Conservation (phyloP, 2,329 filamentous ascomycete species). For the Nemania sp. region DNA sequence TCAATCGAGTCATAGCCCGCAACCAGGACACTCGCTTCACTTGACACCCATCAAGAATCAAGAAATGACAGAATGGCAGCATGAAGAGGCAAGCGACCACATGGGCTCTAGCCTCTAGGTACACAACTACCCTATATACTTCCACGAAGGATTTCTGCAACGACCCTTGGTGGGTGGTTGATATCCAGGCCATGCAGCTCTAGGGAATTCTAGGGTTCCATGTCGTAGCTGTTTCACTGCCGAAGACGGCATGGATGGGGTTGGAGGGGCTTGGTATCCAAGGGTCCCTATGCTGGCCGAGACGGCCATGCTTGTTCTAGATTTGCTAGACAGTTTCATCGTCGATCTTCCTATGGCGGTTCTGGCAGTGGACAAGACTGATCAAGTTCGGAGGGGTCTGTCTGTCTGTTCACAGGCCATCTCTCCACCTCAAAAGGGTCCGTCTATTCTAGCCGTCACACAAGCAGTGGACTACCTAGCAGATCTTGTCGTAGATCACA, state of each 20-base stretch:
- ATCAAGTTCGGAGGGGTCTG: not conserved
- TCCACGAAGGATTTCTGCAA: not conserved
- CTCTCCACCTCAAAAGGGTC: too few relatives aligned
- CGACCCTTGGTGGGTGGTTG: not conserved
- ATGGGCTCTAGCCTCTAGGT: conserved; percentile 2
- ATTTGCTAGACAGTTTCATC: conserved; percentile 5
- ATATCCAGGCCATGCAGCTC: not conserved
- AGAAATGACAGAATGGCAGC: too few relatives aligned
- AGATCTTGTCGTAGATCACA: conserved; percentile 15
- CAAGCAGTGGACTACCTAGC: not conserved
- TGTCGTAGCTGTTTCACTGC: conserved; percentile 12
- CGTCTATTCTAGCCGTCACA: conserved; percentile 12
- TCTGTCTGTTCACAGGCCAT: not conserved
- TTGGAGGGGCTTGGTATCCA: not conserved
- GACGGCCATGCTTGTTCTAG: not conserved
- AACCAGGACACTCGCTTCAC: not conserved
- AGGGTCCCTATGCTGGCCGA: not conserved
- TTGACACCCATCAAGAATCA: conserved; percentile 1
- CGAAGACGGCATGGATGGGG: conserved; percentile 17
- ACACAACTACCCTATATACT: not conserved
- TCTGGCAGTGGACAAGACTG: not conserved
- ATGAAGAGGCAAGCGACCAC: conserved; percentile 4
- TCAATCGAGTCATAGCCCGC: conserved; percentile 5
- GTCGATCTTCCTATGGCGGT: conserved; percentile 11
- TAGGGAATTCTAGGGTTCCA: conserved; percentile 2